These are phyloP conservation scores for Rhynchospora breviuscula DNA, from an alignment of 176 grass and related monocot genomes.

Conservation along the genomic window DNA sequence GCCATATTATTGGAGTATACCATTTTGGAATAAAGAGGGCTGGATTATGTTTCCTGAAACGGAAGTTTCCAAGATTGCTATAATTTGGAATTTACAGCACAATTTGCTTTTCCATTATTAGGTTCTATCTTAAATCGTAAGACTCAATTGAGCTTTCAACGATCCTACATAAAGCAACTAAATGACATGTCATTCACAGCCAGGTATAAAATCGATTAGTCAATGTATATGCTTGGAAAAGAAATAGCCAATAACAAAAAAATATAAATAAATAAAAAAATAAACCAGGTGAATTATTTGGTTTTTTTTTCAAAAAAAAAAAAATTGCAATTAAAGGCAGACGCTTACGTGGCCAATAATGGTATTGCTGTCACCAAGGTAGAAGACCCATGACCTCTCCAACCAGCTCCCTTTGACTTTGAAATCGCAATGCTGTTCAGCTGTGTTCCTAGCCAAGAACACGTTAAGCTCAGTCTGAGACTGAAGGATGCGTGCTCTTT, in stretches of 20 bases:
- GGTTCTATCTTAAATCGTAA: no score
- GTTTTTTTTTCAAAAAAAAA: no score
- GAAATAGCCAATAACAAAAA: background rate
- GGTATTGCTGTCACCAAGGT: constrained; percentile 34
- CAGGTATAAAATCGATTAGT: no score
- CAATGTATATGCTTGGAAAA: background rate
- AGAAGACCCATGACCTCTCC: constrained; percentile 36
- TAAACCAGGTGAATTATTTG: background rate
- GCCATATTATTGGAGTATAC: no score
- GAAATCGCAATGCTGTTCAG: constrained; percentile 37
- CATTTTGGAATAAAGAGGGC: no score
- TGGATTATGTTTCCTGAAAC: no score
- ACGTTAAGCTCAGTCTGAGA: constrained; percentile 51
- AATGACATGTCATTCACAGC: no score
- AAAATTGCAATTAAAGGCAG: background rate
- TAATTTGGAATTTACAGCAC: no score
- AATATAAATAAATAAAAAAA: background rate
- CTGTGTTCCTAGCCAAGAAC: constrained; percentile 56
- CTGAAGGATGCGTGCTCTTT: constrained; percentile 47
- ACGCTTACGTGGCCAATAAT: constrained; percentile 50
- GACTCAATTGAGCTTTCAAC: no score
- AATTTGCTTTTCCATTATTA: no score
- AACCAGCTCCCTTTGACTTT: constrained; percentile 71
- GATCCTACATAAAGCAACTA: no score
- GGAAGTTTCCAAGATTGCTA: no score